phyloP scores from a whole-genome alignment of 768 basidiomycete genomes.

The Gloeostereum incarnatum region DNA sequence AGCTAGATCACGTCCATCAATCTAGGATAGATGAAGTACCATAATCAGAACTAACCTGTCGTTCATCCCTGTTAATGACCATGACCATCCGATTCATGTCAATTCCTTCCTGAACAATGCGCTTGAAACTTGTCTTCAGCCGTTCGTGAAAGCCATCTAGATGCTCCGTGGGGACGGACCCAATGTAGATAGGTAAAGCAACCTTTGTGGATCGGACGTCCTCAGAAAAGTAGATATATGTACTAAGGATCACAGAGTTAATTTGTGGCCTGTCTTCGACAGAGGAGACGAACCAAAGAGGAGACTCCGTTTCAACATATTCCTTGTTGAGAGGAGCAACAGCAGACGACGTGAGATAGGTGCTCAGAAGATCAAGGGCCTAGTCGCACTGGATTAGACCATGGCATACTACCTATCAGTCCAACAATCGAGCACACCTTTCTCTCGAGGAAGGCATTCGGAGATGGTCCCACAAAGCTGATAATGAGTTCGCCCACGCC shows the following conservation, averaged over 20 bases:
- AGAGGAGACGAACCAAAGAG: constrained; percentile 57
- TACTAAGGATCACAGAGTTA: constrained; percentile 29
- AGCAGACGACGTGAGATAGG: constrained; percentile 81
- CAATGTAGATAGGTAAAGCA: constrained; percentile 69
- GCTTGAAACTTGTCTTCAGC: constrained; percentile 58
- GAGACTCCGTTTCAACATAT: constrained; percentile 85
- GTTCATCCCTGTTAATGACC: constrained; percentile 81
- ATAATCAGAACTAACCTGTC: constrained; percentile 49
- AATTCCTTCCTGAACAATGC: constrained; percentile 65
- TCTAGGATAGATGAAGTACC: not conserved
- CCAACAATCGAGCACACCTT: constrained; percentile 31
- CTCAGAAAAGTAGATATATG: constrained; percentile 80
- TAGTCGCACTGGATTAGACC: constrained; percentile 14
- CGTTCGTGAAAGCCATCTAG: constrained; percentile 64
- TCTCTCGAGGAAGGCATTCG: constrained; percentile 60
- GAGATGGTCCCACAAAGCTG: constrained; percentile 70
- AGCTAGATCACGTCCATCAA: constrained; percentile 34
- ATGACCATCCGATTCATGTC: constrained; percentile 88
- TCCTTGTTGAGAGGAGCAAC: constrained; percentile 83
- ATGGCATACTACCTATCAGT: not conserved
- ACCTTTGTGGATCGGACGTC: constrained; percentile 63
- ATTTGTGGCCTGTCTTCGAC: not conserved
- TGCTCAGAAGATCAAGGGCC: constrained; percentile 81
- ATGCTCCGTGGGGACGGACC: constrained; percentile 76
- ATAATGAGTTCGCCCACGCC: constrained; percentile 78